These are phyloP conservation scores for Pythium inflatum DNA, from an alignment of 352 stramenopile species.

Conservation along the genomic window DNA sequence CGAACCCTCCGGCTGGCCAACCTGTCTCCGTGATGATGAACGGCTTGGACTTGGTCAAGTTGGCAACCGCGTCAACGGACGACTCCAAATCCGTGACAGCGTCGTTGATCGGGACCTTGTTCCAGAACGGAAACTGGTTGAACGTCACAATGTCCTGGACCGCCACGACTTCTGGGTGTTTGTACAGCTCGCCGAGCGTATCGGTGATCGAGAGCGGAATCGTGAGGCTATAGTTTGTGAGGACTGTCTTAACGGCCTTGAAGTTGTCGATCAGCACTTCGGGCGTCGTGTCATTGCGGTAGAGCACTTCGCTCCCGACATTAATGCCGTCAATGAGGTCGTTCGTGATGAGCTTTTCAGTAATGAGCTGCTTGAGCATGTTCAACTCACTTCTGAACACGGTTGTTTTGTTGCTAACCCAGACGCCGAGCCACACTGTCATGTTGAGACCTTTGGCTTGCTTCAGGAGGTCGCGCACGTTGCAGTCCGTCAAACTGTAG, in stretches of 20 bases:
- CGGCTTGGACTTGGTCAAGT: constrained; percentile 66
- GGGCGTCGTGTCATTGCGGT: constrained; percentile 74
- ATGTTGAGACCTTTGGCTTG: constrained; percentile 64
- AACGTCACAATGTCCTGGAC: constrained; percentile 78
- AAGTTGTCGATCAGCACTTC: constrained; percentile 73
- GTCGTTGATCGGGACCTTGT: constrained; percentile 60
- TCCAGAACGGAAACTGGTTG: constrained; percentile 88
- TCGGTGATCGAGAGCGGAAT: constrained; percentile 80
- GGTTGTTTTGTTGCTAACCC: constrained; percentile 67
- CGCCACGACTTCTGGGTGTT: constrained; percentile 74
- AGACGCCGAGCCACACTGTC: constrained; percentile 84
- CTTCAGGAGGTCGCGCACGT: constrained; percentile 65
- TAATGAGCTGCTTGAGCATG: constrained; percentile 64
- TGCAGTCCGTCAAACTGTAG: constrained; percentile 81
- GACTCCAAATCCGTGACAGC: constrained; percentile 66
- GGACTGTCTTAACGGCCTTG: constrained; percentile 68
- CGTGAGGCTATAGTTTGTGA: constrained; percentile 56
- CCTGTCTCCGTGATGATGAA: constrained; percentile 86
- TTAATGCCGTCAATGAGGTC: constrained; percentile 79
- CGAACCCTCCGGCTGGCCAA: constrained; percentile 63
- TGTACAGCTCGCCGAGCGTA: constrained; percentile 74
- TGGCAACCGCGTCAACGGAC: constrained; percentile 64
- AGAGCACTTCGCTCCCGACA: constrained; percentile 80
- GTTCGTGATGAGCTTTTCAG: constrained; percentile 55
- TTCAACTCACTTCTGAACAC: constrained; percentile 68